phyloP scores from a whole-genome alignment of 2,329 filamentous ascomycete genomes.

The Neonectria hederae region DNA sequence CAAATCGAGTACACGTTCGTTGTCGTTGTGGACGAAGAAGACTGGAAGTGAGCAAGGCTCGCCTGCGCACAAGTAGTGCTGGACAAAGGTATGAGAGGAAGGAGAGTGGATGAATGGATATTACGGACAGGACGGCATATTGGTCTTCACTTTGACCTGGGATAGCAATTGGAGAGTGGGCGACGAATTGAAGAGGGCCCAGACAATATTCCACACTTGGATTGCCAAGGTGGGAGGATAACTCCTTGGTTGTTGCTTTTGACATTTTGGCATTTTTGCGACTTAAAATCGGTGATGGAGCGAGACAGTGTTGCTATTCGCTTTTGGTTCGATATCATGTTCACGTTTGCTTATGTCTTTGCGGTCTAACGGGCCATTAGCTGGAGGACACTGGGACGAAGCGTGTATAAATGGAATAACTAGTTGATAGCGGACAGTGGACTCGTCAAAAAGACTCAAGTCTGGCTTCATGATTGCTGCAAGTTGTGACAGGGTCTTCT shows the following conservation, averaged over 20 bases:
- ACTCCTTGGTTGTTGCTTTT: neutral
- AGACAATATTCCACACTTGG: neutral
- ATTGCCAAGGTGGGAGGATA: neutral
- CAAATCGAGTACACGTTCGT: slow-evolving; percentile 32
- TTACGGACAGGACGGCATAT: neutral
- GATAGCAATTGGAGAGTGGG: neutral
- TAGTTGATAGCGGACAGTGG: neutral
- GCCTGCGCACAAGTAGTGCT: slow-evolving; percentile 20
- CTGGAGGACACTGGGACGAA: neutral
- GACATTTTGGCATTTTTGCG: neutral
- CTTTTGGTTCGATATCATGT: neutral
- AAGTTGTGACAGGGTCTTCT: no score
- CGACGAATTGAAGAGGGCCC: neutral
- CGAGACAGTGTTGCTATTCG: neutral
- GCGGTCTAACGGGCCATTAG: neutral
- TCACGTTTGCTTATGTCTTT: neutral
- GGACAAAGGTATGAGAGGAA: neutral
- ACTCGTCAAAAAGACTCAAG: neutral
- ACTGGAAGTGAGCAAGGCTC: slow-evolving; percentile 17
- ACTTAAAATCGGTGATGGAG: neutral
- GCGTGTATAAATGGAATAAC: neutral
- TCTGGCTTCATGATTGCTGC: neutral
- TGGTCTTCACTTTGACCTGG: neutral
- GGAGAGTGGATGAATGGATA: neutral
- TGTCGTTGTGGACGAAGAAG: slow-evolving; percentile 37